phyloP scores from a whole-genome alignment of 331 rosid species.

The Spiraea crenata region DNA sequence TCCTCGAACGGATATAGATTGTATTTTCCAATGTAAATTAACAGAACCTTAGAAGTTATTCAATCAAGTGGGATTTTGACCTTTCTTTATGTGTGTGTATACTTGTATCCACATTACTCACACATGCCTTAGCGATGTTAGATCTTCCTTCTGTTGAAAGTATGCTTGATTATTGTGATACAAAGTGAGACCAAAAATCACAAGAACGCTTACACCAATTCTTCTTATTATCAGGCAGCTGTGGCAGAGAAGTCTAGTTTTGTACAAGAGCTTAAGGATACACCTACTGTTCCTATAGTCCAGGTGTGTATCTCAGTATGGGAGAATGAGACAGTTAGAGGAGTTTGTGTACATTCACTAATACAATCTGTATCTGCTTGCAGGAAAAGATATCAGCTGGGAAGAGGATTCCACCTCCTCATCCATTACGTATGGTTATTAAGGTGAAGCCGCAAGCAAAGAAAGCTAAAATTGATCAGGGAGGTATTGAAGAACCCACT shows the following conservation, averaged over 20 bases:
- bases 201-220: background rate
- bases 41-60: background rate
- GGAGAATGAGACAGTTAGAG: background rate
- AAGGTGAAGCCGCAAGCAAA: constrained; percentile 79
- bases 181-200: background rate
- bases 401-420: constrained; percentile 54
- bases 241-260: constrained; percentile 56
- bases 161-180: background rate
- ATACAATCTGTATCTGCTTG: constrained; percentile 23
- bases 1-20: too few relatives aligned
- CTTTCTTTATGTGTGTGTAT: background rate
- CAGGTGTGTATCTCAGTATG: constrained; percentile 18
- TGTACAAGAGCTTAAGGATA: constrained; percentile 67
- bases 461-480: constrained; percentile 57
- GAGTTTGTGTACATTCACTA: constrained; percentile 12
- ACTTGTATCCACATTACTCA: background rate
- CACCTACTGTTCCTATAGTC: constrained; percentile 40
- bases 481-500: constrained; percentile 33
- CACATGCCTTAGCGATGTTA: background rate
- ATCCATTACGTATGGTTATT: constrained; percentile 54
- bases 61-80: background rate
- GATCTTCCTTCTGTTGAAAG: background rate
- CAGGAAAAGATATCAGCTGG: constrained; percentile 69
- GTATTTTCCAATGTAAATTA: too few relatives aligned
- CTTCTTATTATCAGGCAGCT: constrained; percentile 54